These are phyloP conservation scores for Luffa acutangula DNA, from an alignment of 306 rosid genomes.

Conservation along the genomic window DNA sequence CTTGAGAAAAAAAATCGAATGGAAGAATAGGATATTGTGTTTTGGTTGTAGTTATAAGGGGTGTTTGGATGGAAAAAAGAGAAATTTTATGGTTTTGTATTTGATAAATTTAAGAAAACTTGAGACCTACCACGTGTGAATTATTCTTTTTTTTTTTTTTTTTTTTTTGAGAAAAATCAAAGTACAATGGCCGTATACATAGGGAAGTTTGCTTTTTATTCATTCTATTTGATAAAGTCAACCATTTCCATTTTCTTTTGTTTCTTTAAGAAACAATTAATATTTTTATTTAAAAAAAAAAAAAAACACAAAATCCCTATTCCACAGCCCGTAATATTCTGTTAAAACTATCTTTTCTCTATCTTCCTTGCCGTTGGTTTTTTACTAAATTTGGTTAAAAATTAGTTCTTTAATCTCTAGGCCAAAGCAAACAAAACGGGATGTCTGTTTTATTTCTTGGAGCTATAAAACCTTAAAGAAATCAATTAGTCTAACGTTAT, in stretches of 20 bases:
- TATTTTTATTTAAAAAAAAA: too few species aligned
- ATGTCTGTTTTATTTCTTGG: background rate
- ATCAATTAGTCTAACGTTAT: background rate
- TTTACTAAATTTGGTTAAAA: background rate
- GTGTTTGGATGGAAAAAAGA: background rate
- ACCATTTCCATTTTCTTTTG: background rate
- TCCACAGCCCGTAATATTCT: background rate
- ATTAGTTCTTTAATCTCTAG: background rate
- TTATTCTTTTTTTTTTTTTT: background rate
- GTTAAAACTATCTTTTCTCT: background rate
- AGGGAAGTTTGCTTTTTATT: background rate
- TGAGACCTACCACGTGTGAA: constrained; percentile 1
- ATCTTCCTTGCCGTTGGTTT: background rate
- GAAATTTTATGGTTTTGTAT: background rate
- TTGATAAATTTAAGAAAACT: background rate
- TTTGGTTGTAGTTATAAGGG: background rate
- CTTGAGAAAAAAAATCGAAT: too few species aligned
- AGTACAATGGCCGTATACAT: constrained; percentile 1
- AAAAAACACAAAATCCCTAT: background rate
- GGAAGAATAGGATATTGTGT: background rate
- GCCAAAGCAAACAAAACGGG: background rate
- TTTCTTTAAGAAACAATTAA: too few species aligned
- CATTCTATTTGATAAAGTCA: constrained; percentile 3
- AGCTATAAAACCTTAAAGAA: background rate
- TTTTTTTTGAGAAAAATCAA: background rate